These are phyloP conservation scores for Leishmania aethiopica DNA, from an alignment of 208 protist genomes.

Conservation along the genomic window DNA sequence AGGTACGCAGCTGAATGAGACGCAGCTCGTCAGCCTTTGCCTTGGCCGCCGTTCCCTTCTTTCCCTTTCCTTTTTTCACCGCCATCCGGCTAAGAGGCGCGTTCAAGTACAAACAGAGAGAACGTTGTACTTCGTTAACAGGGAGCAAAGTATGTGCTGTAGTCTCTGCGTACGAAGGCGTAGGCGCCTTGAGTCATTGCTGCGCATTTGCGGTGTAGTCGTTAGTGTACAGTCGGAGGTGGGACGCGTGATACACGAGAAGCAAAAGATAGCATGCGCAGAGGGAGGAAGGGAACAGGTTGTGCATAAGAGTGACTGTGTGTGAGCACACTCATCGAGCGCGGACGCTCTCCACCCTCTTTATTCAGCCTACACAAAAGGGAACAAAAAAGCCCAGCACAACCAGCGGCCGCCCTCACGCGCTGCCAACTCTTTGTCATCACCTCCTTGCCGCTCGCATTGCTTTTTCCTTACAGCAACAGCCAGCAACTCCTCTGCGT, in stretches of 20 bases:
- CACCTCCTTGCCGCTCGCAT: background rate
- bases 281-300: background rate
- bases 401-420: background rate
- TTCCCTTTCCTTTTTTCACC: slow-evolving; percentile 42
- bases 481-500: background rate
- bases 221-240: background rate
- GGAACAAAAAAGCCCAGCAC: background rate
- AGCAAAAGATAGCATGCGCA: background rate
- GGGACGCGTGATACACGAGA: too few species aligned
- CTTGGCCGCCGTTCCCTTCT: slow-evolving; percentile 34
- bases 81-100: slow-evolving; percentile 16
- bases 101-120: background rate
- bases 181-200: background rate
- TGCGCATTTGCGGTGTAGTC: background rate
- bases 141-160: background rate
- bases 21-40: slow-evolving; percentile 55
- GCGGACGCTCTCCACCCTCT: background rate
- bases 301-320: background rate
- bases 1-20: slow-evolving; percentile 53
- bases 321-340: background rate
- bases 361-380: background rate
- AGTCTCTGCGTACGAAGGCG: background rate
- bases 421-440: background rate
- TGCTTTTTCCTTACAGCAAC: background rate
- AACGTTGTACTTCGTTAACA: background rate